phyloP scores from a whole-genome alignment of 352 stramenopile species.

The Hyaloperonospora brassicae region DNA sequence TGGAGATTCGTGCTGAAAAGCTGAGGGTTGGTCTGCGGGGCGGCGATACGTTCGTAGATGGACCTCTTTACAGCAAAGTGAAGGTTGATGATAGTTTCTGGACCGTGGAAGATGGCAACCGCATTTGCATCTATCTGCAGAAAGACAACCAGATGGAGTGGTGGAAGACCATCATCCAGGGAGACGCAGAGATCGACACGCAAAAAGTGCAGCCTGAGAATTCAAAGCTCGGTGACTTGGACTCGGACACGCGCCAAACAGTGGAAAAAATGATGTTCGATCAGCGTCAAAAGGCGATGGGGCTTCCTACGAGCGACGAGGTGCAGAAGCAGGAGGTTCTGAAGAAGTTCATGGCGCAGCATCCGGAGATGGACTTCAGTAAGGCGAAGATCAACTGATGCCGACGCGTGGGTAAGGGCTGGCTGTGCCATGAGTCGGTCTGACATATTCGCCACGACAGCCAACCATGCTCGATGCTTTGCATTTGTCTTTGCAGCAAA shows the following conservation, averaged over 20 bases:
- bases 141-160: conserved; percentile 99
- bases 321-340: conserved; percentile 96
- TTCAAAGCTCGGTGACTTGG: conserved; percentile 95
- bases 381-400: conserved; percentile 95
- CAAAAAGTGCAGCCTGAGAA: conserved; percentile 98
- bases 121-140: conserved; percentile 91
- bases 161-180: conserved; percentile 95
- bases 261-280: conserved; percentile 99
- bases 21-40: conserved; percentile 88
- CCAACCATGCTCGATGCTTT: no score
- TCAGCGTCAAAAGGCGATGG: conserved; percentile 95
- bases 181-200: conserved; percentile 96
- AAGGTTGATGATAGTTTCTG: conserved; percentile 99
- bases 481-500: no score
- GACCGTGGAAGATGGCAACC: conserved; percentile 91
- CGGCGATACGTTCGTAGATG: conserved; percentile 77
- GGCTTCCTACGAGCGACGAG: conserved; percentile 95
- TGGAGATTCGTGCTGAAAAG: conserved; percentile 87
- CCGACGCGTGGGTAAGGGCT: background rate
- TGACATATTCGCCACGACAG: background rate
- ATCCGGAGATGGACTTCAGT: conserved; percentile 99
- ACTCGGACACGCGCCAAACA: conserved; percentile 97
- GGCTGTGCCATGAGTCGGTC: background rate
- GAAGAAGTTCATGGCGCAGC: conserved; percentile 98
- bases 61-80: conserved; percentile 90